Evolutionary conservation across 371 early-diverging fungal species (phyloP).

Genomic region (Mucor lusitanicus): DNA sequence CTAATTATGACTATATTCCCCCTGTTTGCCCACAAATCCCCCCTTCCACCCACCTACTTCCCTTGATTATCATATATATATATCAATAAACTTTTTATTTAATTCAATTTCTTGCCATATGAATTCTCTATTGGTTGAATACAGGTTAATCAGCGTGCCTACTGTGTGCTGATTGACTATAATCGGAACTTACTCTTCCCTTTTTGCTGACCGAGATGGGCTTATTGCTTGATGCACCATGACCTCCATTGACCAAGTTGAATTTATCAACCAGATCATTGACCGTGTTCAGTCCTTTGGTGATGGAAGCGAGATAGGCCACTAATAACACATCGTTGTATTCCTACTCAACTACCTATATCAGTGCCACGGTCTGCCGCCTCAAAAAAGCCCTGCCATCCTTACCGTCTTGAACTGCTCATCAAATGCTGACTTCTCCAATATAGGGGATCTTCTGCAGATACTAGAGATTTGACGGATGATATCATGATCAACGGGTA

Average conservation of each 20-base stretch:
- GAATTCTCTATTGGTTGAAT: slow-evolving; percentile 4
- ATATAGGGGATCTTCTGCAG: slow-evolving; percentile 72
- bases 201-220: slow-evolving; percentile 16
- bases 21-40: neutral
- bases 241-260: slow-evolving; percentile 40
- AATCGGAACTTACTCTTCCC: slow-evolving; percentile 23
- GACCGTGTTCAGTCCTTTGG: slow-evolving; percentile 74
- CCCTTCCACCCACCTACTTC: no score
- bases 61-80: neutral
- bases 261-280: slow-evolving; percentile 64
- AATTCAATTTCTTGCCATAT: slow-evolving; percentile 3
- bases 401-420: slow-evolving; percentile 72
- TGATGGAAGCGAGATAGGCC: slow-evolving; percentile 75
- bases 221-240: slow-evolving; percentile 14
- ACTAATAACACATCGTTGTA: slow-evolving; percentile 81
- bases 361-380: no score
- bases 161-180: neutral
- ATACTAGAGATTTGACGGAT: slow-evolving; percentile 78
- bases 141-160: neutral
- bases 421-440: slow-evolving; percentile 67
- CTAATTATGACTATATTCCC: neutral
- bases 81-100: neutral
- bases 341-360: no score
- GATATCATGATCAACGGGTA: slow-evolving; percentile 75
- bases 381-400: no score